Base-by-base conservation (phyloP, 495 filamentous ascomycete species). In the Xeromyces bisporus region DNA sequence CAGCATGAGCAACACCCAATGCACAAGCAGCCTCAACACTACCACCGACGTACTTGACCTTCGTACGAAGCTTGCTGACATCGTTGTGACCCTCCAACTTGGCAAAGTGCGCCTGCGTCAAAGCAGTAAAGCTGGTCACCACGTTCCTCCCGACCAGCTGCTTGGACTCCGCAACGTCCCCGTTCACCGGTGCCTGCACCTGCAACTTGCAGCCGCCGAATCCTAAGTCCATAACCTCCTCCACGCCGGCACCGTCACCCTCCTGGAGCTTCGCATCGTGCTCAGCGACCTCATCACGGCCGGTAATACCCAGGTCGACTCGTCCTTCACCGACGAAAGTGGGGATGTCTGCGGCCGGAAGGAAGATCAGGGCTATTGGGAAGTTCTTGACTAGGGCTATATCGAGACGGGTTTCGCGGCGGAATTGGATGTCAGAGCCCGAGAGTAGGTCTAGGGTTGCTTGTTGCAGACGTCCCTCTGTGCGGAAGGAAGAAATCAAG, bases 11-110 rank as follows among this genome's bases (percentile, higher is more conserved):
- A 21, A 94, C 84, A 28, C 89, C 91, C 34, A 97, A 64, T 31
- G 89, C 85, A 51, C 87, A 96, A 28, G 91, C 86, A 28, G 87
- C 84, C 58, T 97, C 89, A 15, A 96, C 89, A 60, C 87, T 94
- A 2, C 91, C 89, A 33, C 87, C 83, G 28, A 93, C 67, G 47
- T 84, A 85, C 45, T 89, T 82, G 40, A 97, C 89, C 43, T 80
- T 80, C 3, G 91, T 46, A 51, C 51, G 33, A 36, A 59, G 35
- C 47, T 55, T 44, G 29, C 53, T 43, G 26, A 51, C 42, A 39
- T 45, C 55, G 6, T 26, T 40, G 13, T 17, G 42, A 7, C 55
- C 56, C 44, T 96, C 89, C 26, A 97, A 50, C 17, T 65, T 56
- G 16, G 69, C 60, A 61, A 97, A 97, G 55, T 91, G 94, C 27